Evolutionary conservation across 2,329 filamentous ascomycete genomes (phyloP).

Genomic region (Aspergillus texensis): DNA sequence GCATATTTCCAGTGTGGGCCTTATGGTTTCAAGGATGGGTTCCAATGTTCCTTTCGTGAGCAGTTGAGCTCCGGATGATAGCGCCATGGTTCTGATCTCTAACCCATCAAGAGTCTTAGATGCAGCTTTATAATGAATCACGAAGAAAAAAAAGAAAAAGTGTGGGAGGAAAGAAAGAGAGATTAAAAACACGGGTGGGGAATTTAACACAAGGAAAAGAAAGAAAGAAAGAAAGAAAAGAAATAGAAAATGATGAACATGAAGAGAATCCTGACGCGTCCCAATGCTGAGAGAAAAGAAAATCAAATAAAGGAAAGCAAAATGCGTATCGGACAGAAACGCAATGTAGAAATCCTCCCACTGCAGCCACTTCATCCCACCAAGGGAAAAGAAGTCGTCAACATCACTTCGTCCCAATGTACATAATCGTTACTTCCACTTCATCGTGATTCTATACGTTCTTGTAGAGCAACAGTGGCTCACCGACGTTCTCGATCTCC

Average conservation of each 20-base stretch:
- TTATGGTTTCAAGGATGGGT: neutral
- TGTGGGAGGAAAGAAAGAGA: slow-evolving; percentile 6
- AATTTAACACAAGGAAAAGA: slow-evolving; percentile 19
- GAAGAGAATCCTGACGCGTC: slow-evolving; percentile 24
- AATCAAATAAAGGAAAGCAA: slow-evolving; percentile 15
- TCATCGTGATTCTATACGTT: slow-evolving; percentile 37
- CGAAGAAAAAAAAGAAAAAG: slow-evolving; percentile 8
- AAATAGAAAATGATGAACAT: slow-evolving; percentile 18
- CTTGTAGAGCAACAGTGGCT: slow-evolving; percentile 90
- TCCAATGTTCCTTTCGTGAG: neutral
- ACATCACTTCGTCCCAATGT: slow-evolving; percentile 41
- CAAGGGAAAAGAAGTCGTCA: slow-evolving; percentile 26
- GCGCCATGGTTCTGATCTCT: neutral
- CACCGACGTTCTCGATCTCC: slow-evolving; percentile 97
- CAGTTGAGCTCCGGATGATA: neutral
- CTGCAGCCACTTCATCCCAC: slow-evolving; percentile 10
- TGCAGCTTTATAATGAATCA: slow-evolving; percentile 3
- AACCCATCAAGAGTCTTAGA: slow-evolving; percentile 5
- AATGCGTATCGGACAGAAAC: neutral
- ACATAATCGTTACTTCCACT: slow-evolving; percentile 33
- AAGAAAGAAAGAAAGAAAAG: slow-evolving; percentile 15
- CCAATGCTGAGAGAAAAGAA: slow-evolving; percentile 24
- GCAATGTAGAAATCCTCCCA: slow-evolving; percentile 2
- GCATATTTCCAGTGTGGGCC: neutral
- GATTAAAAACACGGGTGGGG: slow-evolving; percentile 18